These are phyloP conservation scores for Hypholoma sublateritium DNA, from an alignment of 768 basidiomycete species.

Conservation along the genomic window DNA sequence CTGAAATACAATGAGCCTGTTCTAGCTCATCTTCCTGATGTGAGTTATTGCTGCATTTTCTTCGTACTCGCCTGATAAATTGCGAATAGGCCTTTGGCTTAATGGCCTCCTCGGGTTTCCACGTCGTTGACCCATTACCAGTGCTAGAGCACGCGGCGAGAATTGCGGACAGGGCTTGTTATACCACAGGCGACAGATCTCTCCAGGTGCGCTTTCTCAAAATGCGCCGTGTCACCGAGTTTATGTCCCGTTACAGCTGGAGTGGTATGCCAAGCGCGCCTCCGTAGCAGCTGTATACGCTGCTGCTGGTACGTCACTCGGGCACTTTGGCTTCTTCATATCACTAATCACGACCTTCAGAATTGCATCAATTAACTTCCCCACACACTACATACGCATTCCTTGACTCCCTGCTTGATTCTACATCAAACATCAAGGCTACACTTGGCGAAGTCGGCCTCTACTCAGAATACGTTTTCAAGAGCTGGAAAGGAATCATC, in stretches of 20 bases:
- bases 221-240: neutral
- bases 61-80: neutral
- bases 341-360: constrained; percentile 28
- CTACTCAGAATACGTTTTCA: constrained; percentile 60
- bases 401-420: constrained; percentile 61
- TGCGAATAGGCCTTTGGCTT: constrained; percentile 66
- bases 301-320: constrained; percentile 54
- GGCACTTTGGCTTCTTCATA: neutral
- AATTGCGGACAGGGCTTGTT: constrained; percentile 74
- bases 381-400: constrained; percentile 66
- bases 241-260: constrained; percentile 41
- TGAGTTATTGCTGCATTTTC: constrained; percentile 26
- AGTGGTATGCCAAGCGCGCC: constrained; percentile 72
- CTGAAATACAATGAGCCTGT: constrained; percentile 70
- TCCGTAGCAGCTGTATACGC: constrained; percentile 68
- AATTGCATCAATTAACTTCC: constrained; percentile 81
- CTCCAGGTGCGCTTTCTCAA: constrained; percentile 48
- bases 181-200: constrained; percentile 49
- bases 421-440: constrained; percentile 42
- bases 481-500: constrained; percentile 72
- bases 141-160: constrained; percentile 57
- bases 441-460: constrained; percentile 51
- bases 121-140: constrained; percentile 58
- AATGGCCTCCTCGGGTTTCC: constrained; percentile 50
- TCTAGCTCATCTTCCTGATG: constrained; percentile 65